Conservation (phyloP, 768 basidiomycete genomes). For the Trametes villosa region DNA sequence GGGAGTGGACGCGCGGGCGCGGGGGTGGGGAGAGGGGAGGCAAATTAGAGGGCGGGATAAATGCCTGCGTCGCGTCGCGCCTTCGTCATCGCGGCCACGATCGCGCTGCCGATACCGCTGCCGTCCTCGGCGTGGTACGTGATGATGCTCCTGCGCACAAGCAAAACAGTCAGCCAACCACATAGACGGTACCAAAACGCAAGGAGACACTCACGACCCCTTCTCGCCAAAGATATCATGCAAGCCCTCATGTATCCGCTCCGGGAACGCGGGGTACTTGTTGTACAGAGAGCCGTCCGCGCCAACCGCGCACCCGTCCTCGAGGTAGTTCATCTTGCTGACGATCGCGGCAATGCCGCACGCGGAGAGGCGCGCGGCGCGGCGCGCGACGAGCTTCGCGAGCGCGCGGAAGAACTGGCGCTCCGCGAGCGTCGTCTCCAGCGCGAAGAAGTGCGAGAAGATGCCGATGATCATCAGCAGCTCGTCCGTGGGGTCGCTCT, state of each 20-base stretch:
- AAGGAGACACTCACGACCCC: conserved; percentile 65
- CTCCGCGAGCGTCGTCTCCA: conserved; percentile 96
- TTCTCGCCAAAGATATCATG: conserved; percentile 96
- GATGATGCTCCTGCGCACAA: conserved; percentile 59
- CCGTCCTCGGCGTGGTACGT: conserved; percentile 90
- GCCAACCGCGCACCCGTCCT: conserved; percentile 87
- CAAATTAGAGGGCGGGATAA: conserved; percentile 49
- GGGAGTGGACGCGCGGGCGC: no score
- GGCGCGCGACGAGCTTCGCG: conserved; percentile 84
- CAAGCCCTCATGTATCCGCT: conserved; percentile 90
- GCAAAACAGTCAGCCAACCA: not conserved
- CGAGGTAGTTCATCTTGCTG: conserved; percentile 91
- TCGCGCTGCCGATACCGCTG: conserved; percentile 94
- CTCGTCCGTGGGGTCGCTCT: conserved; percentile 96
- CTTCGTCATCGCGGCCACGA: conserved; percentile 97
- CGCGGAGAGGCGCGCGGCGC: conserved; percentile 88
- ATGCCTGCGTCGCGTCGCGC: conserved; percentile 69
- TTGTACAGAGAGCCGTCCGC: conserved; percentile 97
- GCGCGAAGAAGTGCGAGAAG: conserved; percentile 94
- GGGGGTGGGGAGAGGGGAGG: not conserved
- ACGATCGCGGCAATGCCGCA: conserved; percentile 98
- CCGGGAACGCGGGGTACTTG: conserved; percentile 96
- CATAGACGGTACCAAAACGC: not conserved
- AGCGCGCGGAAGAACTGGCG: conserved; percentile 97
- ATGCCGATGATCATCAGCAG: conserved; percentile 96